Conservation (phyloP, 305 asterid species). For the Solanum hybrid region DNA sequence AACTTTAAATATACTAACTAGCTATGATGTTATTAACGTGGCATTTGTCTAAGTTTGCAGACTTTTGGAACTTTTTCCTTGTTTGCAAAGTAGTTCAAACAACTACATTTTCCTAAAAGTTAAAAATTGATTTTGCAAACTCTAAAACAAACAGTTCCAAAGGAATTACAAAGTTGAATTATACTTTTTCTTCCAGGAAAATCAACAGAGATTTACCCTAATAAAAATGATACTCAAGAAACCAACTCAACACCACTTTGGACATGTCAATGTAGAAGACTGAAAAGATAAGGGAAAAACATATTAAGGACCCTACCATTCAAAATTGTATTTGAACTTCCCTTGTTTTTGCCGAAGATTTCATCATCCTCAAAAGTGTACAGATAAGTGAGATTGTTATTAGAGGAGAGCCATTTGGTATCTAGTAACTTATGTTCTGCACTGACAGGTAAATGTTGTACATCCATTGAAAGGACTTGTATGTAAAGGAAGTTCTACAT, state of each 20-base stretch:
- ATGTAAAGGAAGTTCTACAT: slow-evolving; percentile 26
- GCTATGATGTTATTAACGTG: background rate
- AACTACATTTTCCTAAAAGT: background rate
- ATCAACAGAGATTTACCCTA: background rate
- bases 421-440: slow-evolving; percentile 18
- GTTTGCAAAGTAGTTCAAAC: background rate
- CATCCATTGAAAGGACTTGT: slow-evolving; percentile 23
- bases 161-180: background rate
- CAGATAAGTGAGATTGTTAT: slow-evolving; percentile 15
- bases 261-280: background rate
- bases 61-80: background rate
- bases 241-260: background rate
- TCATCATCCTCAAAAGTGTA: slow-evolving; percentile 28
- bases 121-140: background rate
- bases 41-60: background rate
- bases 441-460: slow-evolving; percentile 15
- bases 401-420: slow-evolving; percentile 25
- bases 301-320: slow-evolving; percentile 29
- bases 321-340: slow-evolving; percentile 24
- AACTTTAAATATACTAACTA: background rate
- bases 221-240: background rate
- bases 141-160: background rate
- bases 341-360: slow-evolving; percentile 19
- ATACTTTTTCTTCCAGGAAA: background rate
- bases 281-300: slow-evolving; percentile 7